phyloP scores from a whole-genome alignment of 1,284 basidiomycete species.

The Apiotrichum siamense region DNA sequence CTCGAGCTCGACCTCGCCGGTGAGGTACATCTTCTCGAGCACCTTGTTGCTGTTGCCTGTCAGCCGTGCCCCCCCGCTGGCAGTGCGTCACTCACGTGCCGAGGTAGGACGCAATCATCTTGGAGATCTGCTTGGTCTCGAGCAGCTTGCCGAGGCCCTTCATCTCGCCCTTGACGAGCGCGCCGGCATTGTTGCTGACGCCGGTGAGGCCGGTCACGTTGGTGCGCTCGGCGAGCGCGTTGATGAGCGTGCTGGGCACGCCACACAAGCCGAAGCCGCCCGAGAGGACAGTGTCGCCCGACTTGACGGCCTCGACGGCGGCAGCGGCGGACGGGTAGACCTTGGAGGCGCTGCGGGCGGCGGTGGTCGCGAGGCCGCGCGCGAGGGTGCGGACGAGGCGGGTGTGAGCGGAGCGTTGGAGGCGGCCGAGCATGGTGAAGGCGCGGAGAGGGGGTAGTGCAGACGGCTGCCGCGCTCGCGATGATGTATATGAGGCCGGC shows the following conservation, averaged over 20 bases:
- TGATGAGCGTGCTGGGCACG: slow-evolving; percentile 68
- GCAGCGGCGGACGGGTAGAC: slow-evolving; percentile 72
- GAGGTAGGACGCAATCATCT: slow-evolving; percentile 81
- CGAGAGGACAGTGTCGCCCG: slow-evolving; percentile 68
- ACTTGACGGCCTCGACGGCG: slow-evolving; percentile 73
- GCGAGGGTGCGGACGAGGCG: neutral
- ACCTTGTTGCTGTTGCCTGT: slow-evolving; percentile 42
- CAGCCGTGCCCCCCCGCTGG: neutral
- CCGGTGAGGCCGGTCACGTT: slow-evolving; percentile 69
- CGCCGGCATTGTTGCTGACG: slow-evolving; percentile 85
- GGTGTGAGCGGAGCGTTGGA: neutral
- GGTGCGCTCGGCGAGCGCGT: slow-evolving; percentile 64
- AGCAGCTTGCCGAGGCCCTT: slow-evolving; percentile 60
- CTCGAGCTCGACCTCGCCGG: slow-evolving; percentile 77
- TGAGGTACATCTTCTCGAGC: slow-evolving; percentile 61
- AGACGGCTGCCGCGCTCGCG: too few species aligned
- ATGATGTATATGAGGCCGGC: too few species aligned
- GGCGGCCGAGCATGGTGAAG: neutral
- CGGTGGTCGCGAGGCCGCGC: slow-evolving; percentile 12
- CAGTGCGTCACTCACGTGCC: slow-evolving; percentile 48
- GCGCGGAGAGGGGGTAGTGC: neutral
- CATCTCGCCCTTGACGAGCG: slow-evolving; percentile 13
- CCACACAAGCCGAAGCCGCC: slow-evolving; percentile 55
- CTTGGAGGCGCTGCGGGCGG: slow-evolving; percentile 49
- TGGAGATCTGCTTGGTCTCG: slow-evolving; percentile 64